Base-by-base conservation (phyloP, 306 rosid species). In the Cyamopsis tetragonoloba region DNA sequence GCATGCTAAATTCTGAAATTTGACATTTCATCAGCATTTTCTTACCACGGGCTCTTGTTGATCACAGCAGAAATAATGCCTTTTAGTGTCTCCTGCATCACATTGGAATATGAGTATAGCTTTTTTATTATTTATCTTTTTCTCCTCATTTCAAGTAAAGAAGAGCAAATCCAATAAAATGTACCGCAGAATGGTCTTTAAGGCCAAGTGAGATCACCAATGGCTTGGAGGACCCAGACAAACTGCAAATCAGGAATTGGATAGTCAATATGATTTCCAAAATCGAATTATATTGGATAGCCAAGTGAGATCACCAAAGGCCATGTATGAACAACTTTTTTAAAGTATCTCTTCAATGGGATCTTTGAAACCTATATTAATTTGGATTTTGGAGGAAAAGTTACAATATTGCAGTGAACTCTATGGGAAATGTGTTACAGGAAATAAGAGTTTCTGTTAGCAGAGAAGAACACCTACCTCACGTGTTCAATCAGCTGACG, bases 191-290 rank as follows among this genome's bases (percentile, higher is more conserved):
- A 81, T 93, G 93, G 75, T 93, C 96, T 86, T 81, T 89, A 48
- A 93, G 96, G 69, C 98, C 96, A 64, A 93, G 98, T 62, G 97
- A 87, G 50, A 93, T 85, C 77, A 93, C 76, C 68, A 93, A 80
- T 1, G 89, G 81, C 76, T 11, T 84, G 27, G 92, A 79, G 48
- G 92, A 79, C 13, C 91, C 88, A 11, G 87, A 80, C 39, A 27
- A 68, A 73, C 98, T 89, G 89, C 80, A 79, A 44, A 81, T 54
- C 69, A 70, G 13, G 49, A 70, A 60, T 57, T 37, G 28, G 42
- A 59, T 27, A 27, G 53, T 55, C 56, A 64, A 15, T 10, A 69
- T 24, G 22, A 44, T 65, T 67, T 59, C 47, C 6, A n/a, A 20
- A 66, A 44, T 27, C 9, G 5, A 23, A 56, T 12, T 47, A 66